These are phyloP conservation scores for Selenicereus undatus DNA, from an alignment of 148 eudicot genomes.

Conservation along the genomic window DNA sequence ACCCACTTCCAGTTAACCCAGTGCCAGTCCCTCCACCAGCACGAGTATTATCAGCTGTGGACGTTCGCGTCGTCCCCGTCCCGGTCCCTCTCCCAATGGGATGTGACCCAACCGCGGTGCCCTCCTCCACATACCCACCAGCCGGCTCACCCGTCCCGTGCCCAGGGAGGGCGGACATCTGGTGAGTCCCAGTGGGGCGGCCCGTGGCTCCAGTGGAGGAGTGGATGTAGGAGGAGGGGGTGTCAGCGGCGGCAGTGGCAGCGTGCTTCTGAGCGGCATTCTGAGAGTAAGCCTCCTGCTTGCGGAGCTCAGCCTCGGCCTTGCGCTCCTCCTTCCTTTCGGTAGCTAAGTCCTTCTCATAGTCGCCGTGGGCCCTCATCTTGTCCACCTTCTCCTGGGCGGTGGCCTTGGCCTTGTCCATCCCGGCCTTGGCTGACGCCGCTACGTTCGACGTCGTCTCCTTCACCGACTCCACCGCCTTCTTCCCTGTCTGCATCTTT, in stretches of 20 bases:
- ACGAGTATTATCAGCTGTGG: slow-evolving; percentile 25
- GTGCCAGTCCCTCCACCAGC: slow-evolving; percentile 26
- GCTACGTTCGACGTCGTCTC: slow-evolving; percentile 56
- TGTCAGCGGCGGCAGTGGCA: background rate
- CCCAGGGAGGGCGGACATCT: slow-evolving; percentile 56
- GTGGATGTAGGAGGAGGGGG: slow-evolving; percentile 9
- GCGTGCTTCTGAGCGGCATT: slow-evolving; percentile 42
- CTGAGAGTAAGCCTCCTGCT: slow-evolving; percentile 40
- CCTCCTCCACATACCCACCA: slow-evolving; percentile 28
- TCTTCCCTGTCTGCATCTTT: slow-evolving; percentile 58
- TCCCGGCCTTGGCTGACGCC: slow-evolving; percentile 57
- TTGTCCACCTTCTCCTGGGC: slow-evolving; percentile 50
- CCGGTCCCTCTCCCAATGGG: slow-evolving; percentile 28
- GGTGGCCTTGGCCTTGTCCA: slow-evolving; percentile 61
- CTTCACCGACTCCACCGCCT: slow-evolving; percentile 48
- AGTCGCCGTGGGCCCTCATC: slow-evolving; percentile 35
- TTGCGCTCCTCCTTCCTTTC: slow-evolving; percentile 43
- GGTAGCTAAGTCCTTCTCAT: slow-evolving; percentile 49
- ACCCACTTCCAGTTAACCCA: slow-evolving; percentile 27
- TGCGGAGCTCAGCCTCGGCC: slow-evolving; percentile 44
- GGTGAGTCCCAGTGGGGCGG: slow-evolving; percentile 24
- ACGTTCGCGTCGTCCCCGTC: slow-evolving; percentile 9
- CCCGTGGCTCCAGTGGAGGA: slow-evolving; percentile 35
- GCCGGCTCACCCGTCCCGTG: slow-evolving; percentile 54
- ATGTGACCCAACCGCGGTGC: slow-evolving; percentile 19